Conservation (phyloP, 106 monocot genomes). For the Phalaenopsis equestris region DNA sequence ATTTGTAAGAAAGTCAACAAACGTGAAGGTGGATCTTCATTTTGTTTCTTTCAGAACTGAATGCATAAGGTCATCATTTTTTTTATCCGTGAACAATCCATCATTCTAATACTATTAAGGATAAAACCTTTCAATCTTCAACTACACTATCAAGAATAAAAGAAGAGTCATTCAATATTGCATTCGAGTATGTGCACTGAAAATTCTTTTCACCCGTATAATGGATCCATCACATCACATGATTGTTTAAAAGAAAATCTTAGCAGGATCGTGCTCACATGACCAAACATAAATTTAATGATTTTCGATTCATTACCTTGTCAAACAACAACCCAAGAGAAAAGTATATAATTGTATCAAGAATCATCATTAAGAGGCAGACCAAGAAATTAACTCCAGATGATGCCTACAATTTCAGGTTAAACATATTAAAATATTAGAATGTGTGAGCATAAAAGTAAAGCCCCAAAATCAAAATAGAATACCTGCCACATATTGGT, state of each 20-base stretch:
- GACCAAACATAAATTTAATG: background rate
- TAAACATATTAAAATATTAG: conserved; percentile 3
- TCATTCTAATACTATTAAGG: background rate
- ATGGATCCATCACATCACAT: background rate
- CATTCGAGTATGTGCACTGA: background rate
- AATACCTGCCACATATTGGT: conserved; percentile 89
- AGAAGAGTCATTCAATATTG: background rate
- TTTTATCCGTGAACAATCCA: too few species aligned
- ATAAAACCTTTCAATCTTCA: background rate
- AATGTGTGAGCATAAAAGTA: background rate
- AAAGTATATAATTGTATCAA: conserved; percentile 60
- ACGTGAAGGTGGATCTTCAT: background rate
- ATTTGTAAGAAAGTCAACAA: background rate
- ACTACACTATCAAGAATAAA: background rate
- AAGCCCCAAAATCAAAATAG: background rate
- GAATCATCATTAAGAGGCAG: conserved; percentile 77
- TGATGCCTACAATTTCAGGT: conserved; percentile 37
- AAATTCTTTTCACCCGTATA: background rate
- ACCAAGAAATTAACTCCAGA: conserved; percentile 90
- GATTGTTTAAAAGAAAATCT: background rate
- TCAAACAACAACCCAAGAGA: conserved; percentile 65
- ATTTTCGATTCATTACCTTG: conserved; percentile 49
- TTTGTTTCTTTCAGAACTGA: background rate
- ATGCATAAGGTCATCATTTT: background rate
- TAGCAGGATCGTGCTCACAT: background rate